Evolutionary conservation across 2,329 filamentous ascomycete genomes (phyloP).

Genomic region (Diaporthe destruens): DNA sequence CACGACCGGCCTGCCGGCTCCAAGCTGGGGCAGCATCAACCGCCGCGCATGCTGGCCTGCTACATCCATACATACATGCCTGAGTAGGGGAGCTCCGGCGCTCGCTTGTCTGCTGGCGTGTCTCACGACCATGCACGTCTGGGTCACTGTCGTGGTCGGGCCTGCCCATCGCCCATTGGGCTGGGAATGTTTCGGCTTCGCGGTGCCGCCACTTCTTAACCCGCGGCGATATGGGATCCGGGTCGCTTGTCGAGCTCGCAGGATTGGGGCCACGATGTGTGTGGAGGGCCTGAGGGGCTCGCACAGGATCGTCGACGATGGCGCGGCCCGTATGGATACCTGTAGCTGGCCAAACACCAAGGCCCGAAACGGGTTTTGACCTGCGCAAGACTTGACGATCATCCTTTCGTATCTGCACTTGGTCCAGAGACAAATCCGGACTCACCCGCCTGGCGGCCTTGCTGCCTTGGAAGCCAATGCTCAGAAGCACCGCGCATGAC

Average conservation of each 20-base stretch:
- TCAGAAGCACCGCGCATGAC: slow-evolving; percentile 19
- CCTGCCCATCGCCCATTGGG: background rate
- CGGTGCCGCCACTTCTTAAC: background rate
- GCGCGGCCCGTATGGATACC: background rate
- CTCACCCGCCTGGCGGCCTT: background rate
- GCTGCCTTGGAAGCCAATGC: slow-evolving; percentile 7
- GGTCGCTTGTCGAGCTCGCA: slow-evolving; percentile 23
- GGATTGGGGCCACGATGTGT: slow-evolving; percentile 4
- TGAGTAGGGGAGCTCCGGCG: background rate
- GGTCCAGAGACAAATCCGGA: slow-evolving; percentile 15
- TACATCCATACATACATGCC: background rate
- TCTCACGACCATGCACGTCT: slow-evolving; percentile 20
- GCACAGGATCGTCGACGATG: slow-evolving; percentile 16
- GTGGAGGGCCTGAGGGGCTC: background rate
- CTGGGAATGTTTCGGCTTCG: slow-evolving; percentile 2
- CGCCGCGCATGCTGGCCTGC: slow-evolving; percentile 2
- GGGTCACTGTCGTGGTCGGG: slow-evolving; percentile 6
- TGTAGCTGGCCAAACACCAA: background rate
- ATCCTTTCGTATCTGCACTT: slow-evolving; percentile 34
- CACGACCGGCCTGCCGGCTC: slow-evolving; percentile 1
- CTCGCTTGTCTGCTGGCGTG: slow-evolving; percentile 26
- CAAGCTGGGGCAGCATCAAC: slow-evolving; percentile 16
- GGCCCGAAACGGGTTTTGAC: background rate
- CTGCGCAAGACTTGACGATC: background rate
- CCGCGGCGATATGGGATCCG: slow-evolving; percentile 2